These are phyloP conservation scores for Colletotrichum filicis DNA, from an alignment of 2,329 filamentous ascomycete species.

Conservation along the genomic window DNA sequence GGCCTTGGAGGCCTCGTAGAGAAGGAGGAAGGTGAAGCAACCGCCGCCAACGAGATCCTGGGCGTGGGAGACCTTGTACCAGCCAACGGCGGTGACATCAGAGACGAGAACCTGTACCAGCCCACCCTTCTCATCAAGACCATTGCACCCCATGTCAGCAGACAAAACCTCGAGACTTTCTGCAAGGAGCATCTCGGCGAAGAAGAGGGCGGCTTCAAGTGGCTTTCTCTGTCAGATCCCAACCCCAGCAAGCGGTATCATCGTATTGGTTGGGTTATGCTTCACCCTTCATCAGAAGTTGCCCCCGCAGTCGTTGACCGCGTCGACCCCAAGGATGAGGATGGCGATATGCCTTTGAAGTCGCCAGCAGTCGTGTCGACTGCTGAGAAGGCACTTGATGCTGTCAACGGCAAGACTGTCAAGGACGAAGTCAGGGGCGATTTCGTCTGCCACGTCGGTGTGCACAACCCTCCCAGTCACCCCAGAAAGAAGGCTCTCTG, in stretches of 20 bases:
- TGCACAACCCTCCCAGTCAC: conserved; percentile 88
- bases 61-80: conserved; percentile 93
- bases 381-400: conserved; percentile 88
- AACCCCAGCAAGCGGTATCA: conserved; percentile 98
- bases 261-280: conserved; percentile 97
- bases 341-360: conserved; percentile 67
- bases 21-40: conserved; percentile 95
- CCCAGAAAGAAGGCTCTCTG: conserved; percentile 95
- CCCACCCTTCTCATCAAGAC: conserved; percentile 98
- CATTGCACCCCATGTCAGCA: conserved; percentile 94
- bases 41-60: conserved; percentile 89
- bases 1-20: conserved; percentile 86
- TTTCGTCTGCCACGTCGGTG: conserved; percentile 96
- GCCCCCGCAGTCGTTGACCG: conserved; percentile 68
- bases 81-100: conserved; percentile 83
- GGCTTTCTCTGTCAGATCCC: conserved; percentile 94
- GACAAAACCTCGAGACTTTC: conserved; percentile 91
- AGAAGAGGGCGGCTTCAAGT: conserved; percentile 91
- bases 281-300: conserved; percentile 81
- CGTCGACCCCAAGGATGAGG: conserved; percentile 78
- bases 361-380: conserved; percentile 64
- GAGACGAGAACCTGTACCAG: conserved; percentile 88
- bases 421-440: conserved; percentile 94
- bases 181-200: conserved; percentile 95
- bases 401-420: conserved; percentile 98